Evolutionary conservation across 2,329 filamentous ascomycete genomes (phyloP).

Genomic region (Cryphonectria parasitica): DNA sequence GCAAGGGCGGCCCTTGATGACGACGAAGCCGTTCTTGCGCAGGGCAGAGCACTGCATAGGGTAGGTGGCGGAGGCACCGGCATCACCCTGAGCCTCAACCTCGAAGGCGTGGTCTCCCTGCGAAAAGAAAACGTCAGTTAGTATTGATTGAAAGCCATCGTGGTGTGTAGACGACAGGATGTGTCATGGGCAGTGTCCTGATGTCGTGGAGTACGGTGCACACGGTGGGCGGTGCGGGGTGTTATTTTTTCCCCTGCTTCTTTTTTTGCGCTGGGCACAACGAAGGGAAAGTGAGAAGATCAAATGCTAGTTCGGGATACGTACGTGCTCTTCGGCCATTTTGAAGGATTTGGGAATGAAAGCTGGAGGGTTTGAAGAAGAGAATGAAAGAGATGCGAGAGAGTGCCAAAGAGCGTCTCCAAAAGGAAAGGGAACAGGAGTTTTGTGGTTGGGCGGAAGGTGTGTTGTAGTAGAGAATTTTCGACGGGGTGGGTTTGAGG

Average conservation of each 20-base stretch:
- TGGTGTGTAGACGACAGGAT: conserved; percentile 3
- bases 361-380: conserved; percentile 15
- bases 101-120: conserved; percentile 81
- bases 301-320: conserved; percentile 33
- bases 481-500: conserved; percentile 16
- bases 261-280: conserved; percentile 35
- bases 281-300: conserved; percentile 27
- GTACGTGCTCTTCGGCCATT: conserved; percentile 63
- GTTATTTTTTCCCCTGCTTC: conserved; percentile 38
- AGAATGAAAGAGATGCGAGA: conserved; percentile 24
- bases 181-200: conserved; percentile 31
- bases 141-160: conserved; percentile 23
- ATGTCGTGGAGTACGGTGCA: conserved; percentile 30
- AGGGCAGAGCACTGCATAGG: conserved; percentile 99
- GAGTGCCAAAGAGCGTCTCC: conserved; percentile 21
- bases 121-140: conserved; percentile 12
- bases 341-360: conserved; percentile 49
- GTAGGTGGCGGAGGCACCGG: conserved; percentile 91
- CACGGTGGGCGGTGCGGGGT: conserved; percentile 50
- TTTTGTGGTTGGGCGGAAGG: conserved; percentile 17
- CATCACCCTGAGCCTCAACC: conserved; percentile 69
- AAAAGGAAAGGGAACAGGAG: conserved; percentile 19
- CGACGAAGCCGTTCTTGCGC: conserved; percentile 98
- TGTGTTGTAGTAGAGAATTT: conserved; percentile 19
- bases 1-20: conserved; percentile 98